Evolutionary conservation across 179 eudicot genomes (phyloP).

Genomic region (Silene coronaria): DNA sequence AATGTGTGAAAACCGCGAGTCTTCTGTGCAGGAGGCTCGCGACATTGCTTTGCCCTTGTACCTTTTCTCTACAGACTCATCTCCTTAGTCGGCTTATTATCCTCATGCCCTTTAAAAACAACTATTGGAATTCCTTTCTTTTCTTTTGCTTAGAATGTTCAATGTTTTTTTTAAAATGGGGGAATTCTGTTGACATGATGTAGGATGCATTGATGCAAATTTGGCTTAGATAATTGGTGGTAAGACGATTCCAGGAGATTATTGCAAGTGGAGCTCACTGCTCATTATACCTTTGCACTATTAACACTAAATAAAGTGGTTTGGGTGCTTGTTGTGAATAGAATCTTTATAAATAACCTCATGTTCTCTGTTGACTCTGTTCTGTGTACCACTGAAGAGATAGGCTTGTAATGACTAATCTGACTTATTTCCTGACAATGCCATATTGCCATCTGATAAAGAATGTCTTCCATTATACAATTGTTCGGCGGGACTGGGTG

Average conservation of each 20-base stretch:
- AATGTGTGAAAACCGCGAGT: too few relatives aligned
- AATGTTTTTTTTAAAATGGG: background rate
- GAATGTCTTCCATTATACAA: background rate
- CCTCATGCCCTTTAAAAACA: background rate
- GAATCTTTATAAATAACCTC: background rate
- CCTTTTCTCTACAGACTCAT: too few relatives aligned
- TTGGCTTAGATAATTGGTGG: background rate
- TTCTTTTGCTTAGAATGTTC: background rate
- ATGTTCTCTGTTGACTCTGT: slow-evolving; percentile 1
- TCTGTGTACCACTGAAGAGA: background rate
- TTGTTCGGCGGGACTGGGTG: background rate
- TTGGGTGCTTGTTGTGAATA: background rate
- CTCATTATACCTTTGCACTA: background rate
- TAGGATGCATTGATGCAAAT: background rate
- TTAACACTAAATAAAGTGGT: slow-evolving; percentile 7
- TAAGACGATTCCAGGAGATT: background rate
- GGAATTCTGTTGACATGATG: background rate
- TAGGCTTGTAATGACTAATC: slow-evolving; percentile 10
- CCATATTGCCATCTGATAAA: background rate
- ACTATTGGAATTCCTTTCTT: background rate
- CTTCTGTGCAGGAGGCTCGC: too few relatives aligned
- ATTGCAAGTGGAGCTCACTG: background rate
- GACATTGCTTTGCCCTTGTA: too few relatives aligned
- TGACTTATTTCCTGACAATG: background rate
- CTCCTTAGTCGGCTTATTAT: background rate